phyloP scores from a whole-genome alignment of 345 rosid genomes.

The Aquilaria yunnanensis region DNA sequence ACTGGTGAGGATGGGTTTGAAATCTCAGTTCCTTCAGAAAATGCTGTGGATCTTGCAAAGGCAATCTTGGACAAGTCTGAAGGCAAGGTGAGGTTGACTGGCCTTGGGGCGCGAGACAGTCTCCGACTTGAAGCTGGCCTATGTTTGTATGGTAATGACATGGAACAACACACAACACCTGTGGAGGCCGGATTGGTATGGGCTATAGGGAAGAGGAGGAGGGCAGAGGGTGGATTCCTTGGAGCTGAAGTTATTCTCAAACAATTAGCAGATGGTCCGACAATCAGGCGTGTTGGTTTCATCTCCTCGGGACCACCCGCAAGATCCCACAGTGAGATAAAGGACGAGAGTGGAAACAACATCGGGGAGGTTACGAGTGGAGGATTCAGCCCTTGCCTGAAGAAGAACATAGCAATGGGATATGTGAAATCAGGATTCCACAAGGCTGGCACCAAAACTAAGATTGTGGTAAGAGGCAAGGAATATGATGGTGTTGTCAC shows the following conservation, averaged over 20 bases:
- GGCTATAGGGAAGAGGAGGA: conserved; percentile 97
- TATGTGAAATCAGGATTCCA: conserved; percentile 90
- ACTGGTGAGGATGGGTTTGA: conserved; percentile 99
- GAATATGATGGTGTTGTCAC: conserved; percentile 74
- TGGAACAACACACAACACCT: conserved; percentile 87
- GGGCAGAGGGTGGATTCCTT: conserved; percentile 92
- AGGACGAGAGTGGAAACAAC: conserved; percentile 61
- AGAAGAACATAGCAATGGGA: conserved; percentile 98
- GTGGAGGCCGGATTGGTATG: conserved; percentile 95
- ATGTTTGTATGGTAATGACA: conserved; percentile 88
- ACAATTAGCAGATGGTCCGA: conserved; percentile 81
- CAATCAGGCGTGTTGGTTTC: conserved; percentile 84
- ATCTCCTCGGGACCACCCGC: conserved; percentile 86
- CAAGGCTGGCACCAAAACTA: conserved; percentile 76
- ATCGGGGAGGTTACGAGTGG: conserved; percentile 96
- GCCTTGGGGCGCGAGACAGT: conserved; percentile 93
- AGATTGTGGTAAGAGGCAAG: conserved; percentile 80
- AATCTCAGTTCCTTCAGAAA: conserved; percentile 87
- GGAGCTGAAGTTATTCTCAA: conserved; percentile 90
- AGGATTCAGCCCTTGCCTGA: conserved; percentile 93
- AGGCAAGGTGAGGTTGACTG: conserved; percentile 87
- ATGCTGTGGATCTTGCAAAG: conserved; percentile 80
- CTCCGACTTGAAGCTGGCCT: conserved; percentile 95
- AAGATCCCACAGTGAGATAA: conserved; percentile 90
- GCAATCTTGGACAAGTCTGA: conserved; percentile 92